Percentiles rank a stretch among this genome's conserved stretches.
Conservation (phyloP, 2,329 filamentous ascomycete species). For the Aspergillus neoniger region DNA sequence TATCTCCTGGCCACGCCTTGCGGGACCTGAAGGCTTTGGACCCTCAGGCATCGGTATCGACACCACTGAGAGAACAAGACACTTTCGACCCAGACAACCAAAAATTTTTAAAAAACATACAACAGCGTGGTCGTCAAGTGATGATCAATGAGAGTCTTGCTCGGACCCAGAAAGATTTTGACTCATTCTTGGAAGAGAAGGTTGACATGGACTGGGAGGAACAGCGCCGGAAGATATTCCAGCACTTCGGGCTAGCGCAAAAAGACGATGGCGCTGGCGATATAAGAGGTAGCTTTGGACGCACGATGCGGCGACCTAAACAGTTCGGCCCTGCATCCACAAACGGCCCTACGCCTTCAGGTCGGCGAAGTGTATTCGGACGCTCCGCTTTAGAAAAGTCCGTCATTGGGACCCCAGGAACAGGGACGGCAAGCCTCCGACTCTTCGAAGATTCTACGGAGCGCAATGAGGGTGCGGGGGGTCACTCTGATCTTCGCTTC, state of each 20-base stretch:
- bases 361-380: slow-evolving; percentile 62
- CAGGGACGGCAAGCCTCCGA: slow-evolving; percentile 58
- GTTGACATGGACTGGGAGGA: slow-evolving; percentile 95
- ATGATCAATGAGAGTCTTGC: slow-evolving; percentile 92
- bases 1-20: slow-evolving; percentile 81
- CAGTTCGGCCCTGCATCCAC: slow-evolving; percentile 47
- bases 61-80: slow-evolving; percentile 38
- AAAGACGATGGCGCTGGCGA: slow-evolving; percentile 49
- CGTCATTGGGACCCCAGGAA: slow-evolving; percentile 78
- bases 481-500: slow-evolving; percentile 69
- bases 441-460: slow-evolving; percentile 71
- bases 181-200: slow-evolving; percentile 90
- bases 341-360: slow-evolving; percentile 41
- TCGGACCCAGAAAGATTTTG: slow-evolving; percentile 86
- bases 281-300: slow-evolving; percentile 54
- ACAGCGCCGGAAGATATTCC: slow-evolving; percentile 88
- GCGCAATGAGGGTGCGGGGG: slow-evolving; percentile 54
- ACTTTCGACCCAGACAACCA: slow-evolving; percentile 58
- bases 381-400: slow-evolving; percentile 75
- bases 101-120: slow-evolving; percentile 79
- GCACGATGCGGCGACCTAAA: slow-evolving; percentile 40
- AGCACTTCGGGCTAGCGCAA: slow-evolving; percentile 82
- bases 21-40: slow-evolving; percentile 82
- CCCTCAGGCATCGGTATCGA: slow-evolving; percentile 61
- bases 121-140: slow-evolving; percentile 85